These are phyloP conservation scores for Lentithecium fluviatile DNA, from an alignment of 495 filamentous ascomycete genomes.

Conservation along the genomic window DNA sequence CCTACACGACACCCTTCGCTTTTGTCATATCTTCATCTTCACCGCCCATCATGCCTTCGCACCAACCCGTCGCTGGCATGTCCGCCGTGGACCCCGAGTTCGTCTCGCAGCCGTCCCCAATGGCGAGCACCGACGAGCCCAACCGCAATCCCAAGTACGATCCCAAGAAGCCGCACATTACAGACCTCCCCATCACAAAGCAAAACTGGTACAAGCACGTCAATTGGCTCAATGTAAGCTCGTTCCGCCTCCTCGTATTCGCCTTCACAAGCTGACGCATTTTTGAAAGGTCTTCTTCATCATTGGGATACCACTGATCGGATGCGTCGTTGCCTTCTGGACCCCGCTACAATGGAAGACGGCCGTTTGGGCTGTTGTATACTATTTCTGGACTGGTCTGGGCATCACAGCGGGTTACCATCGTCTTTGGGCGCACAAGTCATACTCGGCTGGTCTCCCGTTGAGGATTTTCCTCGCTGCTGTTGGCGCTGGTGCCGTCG, in stretches of 20 bases:
- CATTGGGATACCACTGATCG: slow-evolving; percentile 75
- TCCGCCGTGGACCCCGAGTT: slow-evolving; percentile 41
- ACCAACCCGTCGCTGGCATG: slow-evolving; percentile 38
- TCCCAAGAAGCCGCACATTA: slow-evolving; percentile 51
- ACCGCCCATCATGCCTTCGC: slow-evolving; percentile 12
- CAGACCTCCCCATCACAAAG: slow-evolving; percentile 65
- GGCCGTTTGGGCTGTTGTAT: slow-evolving; percentile 73
- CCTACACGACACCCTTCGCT: neutral
- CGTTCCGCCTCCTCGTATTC: neutral
- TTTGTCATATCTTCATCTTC: neutral
- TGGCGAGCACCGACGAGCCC: slow-evolving; percentile 42
- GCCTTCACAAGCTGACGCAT: slow-evolving; percentile 2
- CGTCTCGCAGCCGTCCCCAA: slow-evolving; percentile 39
- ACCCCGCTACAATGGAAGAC: slow-evolving; percentile 76
- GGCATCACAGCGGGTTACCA: slow-evolving; percentile 40
- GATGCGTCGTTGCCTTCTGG: slow-evolving; percentile 76
- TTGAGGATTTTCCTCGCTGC: slow-evolving; percentile 91
- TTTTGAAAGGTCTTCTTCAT: slow-evolving; percentile 78
- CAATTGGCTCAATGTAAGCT: slow-evolving; percentile 66
- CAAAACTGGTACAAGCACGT: slow-evolving; percentile 95
- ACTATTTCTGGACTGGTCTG: slow-evolving; percentile 77
- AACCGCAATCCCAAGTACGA: slow-evolving; percentile 45
- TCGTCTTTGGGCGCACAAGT: slow-evolving; percentile 61
- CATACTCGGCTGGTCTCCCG: slow-evolving; percentile 84
- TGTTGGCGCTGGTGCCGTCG: slow-evolving; percentile 89